phyloP scores from a whole-genome alignment of 768 basidiomycete species.

The Tulasnella sp. region DNA sequence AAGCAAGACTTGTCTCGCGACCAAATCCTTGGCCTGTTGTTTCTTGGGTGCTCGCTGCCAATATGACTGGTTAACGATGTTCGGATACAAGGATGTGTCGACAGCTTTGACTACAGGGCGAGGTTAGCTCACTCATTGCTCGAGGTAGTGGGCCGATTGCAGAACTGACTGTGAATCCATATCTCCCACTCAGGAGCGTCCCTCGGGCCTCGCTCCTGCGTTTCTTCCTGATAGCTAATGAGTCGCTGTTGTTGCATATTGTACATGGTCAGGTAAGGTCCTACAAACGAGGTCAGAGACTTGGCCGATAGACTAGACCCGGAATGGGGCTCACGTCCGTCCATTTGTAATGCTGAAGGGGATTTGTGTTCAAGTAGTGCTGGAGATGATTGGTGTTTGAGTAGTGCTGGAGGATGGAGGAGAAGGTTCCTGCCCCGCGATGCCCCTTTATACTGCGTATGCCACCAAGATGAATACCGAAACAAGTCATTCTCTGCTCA shows the following conservation, averaged over 20 bases:
- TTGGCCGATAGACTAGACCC: no score
- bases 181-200: not conserved
- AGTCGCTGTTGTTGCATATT: not conserved
- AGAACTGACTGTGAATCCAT: not conserved
- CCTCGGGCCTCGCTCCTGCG: not conserved
- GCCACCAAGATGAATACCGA: not conserved
- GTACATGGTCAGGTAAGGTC: not conserved
- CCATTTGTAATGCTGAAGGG: not conserved
- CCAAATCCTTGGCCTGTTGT: not conserved
- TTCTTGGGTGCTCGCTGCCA: not conserved
- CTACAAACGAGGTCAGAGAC: not conserved
- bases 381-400: not conserved
- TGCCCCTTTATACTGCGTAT: not conserved
- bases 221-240: not conserved
- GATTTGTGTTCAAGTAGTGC: not conserved
- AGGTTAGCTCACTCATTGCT: not conserved
- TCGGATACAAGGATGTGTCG: not conserved
- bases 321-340: not conserved
- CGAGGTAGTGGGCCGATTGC: not conserved
- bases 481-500: not conserved
- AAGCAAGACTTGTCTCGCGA: not conserved
- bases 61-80: not conserved
- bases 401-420: not conserved
- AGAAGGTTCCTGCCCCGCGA: not conserved
- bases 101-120: not conserved